Evolutionary conservation across 805 yeast species (phyloP), one percentile per base, ranked within the genome.

Genomic region (Myxozyma melibiosi): DNA sequence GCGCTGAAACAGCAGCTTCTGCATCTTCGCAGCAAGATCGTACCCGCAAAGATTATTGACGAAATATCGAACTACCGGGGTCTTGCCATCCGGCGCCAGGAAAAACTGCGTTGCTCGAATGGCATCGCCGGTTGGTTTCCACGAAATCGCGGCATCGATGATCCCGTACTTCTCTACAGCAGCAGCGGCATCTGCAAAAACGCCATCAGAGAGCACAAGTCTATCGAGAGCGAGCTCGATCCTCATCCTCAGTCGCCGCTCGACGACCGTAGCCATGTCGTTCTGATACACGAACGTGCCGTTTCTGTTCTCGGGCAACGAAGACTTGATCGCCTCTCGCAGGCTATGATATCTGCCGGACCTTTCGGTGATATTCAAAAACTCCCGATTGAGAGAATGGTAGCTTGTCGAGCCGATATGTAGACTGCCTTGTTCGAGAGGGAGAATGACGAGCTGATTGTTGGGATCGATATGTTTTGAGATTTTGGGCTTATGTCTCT

Each of bases 251-350:
- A 52, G 14, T 16, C 56, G 16, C n/a, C 56, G 51, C 33, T 52
- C 51, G 9, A 52, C 27, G 13, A 52, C 13, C 31, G 46, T 24
- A 7, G 43, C 56, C 56, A 52, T 52, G 38, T 52, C 51, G 7
- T n/a, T 25, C 16, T 46, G 42, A 51, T 51, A 44, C 8, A 33
- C 18, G 25, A 14, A 20, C 20, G 40, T 27, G 13, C 22, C 13
- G 3, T 11, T 16, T n/a, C 25, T 25, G 16, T 28, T 20, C 11
- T 11, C 20, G 14, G 45, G 22, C 28, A 30, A 38, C 2, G 43
- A 30, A 20, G 24, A 6, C 34, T 11, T 28, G 27, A 47, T 16
- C 9, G 8, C 5, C 8, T 14, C 20, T 30, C 45, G 35, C 14
- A 40, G 7, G 5, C 14, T 16, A 13, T 13, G 24, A n/a, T 11